A percentile compares a stretch with the other conserved stretches of the same genome.
Conservation (phyloP, 768 basidiomycete species). For the Saitozyma podzolica region DNA sequence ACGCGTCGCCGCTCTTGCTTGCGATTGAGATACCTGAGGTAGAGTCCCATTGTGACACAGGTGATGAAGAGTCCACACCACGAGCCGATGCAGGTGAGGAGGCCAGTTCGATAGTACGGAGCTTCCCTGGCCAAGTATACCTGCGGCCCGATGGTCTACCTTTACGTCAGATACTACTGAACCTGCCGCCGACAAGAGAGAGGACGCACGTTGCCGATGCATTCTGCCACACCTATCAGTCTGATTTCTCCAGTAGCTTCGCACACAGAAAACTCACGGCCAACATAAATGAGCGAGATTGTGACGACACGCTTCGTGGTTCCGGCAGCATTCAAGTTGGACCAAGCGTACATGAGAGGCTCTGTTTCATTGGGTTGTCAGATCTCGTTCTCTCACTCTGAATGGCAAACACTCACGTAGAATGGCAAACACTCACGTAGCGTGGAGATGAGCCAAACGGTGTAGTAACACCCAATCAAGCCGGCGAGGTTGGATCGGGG, state of each 20-base stretch:
- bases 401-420: slow-evolving; percentile 4
- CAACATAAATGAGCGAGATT: slow-evolving; percentile 26
- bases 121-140: slow-evolving; percentile 38
- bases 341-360: slow-evolving; percentile 31
- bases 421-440: slow-evolving; percentile 4
- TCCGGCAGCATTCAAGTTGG: slow-evolving; percentile 43
- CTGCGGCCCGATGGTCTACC: slow-evolving; percentile 33
- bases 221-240: slow-evolving; percentile 7
- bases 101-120: slow-evolving; percentile 41
- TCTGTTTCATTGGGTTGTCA: slow-evolving; percentile 8
- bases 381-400: too few relatives aligned
- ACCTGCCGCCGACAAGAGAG: not conserved
- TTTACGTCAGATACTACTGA: too few relatives aligned
- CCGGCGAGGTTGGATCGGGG: slow-evolving; percentile 28
- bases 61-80: slow-evolving; percentile 18
- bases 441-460: not conserved
- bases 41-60: slow-evolving; percentile 19
- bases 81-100: slow-evolving; percentile 42
- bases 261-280: not conserved
- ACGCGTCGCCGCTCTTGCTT: slow-evolving; percentile 34
- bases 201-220: slow-evolving; percentile 27
- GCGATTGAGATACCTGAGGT: slow-evolving; percentile 28
- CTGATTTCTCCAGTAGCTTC: too few relatives aligned
- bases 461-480: slow-evolving; percentile 31
- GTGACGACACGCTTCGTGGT: slow-evolving; percentile 45